phyloP scores from a whole-genome alignment of 2,329 filamentous ascomycete genomes.

The Alternaria consortialis region DNA sequence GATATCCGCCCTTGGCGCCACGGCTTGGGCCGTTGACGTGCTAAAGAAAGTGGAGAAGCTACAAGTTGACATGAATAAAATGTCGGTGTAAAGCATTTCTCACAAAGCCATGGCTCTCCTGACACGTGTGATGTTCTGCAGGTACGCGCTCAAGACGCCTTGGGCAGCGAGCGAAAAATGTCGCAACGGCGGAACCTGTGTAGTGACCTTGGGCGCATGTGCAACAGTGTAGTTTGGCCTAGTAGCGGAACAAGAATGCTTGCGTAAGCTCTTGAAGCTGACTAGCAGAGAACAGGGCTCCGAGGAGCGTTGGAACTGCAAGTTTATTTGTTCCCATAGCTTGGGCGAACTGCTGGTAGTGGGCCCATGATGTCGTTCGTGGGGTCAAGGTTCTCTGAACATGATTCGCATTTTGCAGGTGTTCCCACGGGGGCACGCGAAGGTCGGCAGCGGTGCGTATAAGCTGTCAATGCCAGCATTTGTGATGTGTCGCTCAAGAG shows the following conservation, averaged over 20 bases:
- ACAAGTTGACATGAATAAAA: slow-evolving; percentile 2
- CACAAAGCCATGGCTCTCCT: neutral
- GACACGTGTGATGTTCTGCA: slow-evolving; percentile 7
- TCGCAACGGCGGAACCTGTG: slow-evolving; percentile 3
- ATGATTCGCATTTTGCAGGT: neutral
- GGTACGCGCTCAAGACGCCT: neutral
- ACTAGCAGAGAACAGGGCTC: slow-evolving; percentile 1
- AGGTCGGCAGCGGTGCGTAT: neutral
- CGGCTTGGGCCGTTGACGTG: slow-evolving; percentile 34
- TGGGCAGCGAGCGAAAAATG: slow-evolving; percentile 13
- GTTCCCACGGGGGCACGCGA: neutral
- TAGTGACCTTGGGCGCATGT: slow-evolving; percentile 3
- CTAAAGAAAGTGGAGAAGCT: slow-evolving; percentile 3
- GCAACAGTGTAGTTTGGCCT: neutral
- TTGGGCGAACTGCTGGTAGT: slow-evolving; percentile 10
- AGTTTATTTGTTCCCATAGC: neutral
- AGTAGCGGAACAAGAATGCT: slow-evolving; percentile 1
- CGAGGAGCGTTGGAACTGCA: slow-evolving; percentile 3
- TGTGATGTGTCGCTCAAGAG: slow-evolving; percentile 1
- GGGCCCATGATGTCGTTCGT: slow-evolving; percentile 20
- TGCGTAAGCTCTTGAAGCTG: neutral
- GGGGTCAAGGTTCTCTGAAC: slow-evolving; percentile 10
- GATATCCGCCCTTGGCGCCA: slow-evolving; percentile 46
- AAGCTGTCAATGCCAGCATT: neutral
- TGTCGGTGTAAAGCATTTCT: slow-evolving; percentile 8